phyloP scores from a whole-genome alignment of 768 basidiomycete genomes.

The Russula earlei region DNA sequence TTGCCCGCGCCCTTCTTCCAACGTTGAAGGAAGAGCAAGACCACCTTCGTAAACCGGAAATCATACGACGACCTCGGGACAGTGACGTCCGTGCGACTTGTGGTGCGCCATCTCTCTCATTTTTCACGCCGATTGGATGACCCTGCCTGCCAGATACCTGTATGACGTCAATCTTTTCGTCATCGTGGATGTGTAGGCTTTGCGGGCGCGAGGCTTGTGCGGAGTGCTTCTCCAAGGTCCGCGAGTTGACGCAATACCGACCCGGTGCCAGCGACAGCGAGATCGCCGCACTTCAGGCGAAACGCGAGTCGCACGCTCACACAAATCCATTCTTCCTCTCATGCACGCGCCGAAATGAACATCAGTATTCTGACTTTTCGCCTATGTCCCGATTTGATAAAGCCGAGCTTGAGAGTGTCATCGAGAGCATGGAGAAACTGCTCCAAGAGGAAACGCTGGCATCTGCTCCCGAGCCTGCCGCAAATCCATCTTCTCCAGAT shows the following conservation, averaged over 20 bases:
- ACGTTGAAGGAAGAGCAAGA: constrained; percentile 53
- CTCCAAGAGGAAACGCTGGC: constrained; percentile 25
- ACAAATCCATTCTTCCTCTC: constrained; percentile 65
- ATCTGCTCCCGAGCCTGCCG: background rate
- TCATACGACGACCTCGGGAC: constrained; percentile 68
- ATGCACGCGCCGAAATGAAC: constrained; percentile 65
- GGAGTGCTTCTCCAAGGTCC: constrained; percentile 68
- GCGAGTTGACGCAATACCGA: constrained; percentile 48
- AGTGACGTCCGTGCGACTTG: constrained; percentile 79
- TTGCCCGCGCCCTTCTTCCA: constrained; percentile 60
- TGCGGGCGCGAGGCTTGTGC: constrained; percentile 88
- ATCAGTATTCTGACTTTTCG: constrained; percentile 56
- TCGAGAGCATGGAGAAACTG: constrained; percentile 59
- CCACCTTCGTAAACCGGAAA: constrained; percentile 45
- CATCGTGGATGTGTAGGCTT: constrained; percentile 81
- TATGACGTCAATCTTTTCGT: constrained; percentile 86
- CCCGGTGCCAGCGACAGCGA: constrained; percentile 40
- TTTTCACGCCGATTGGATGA: constrained; percentile 1
- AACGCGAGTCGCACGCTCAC: constrained; percentile 52
- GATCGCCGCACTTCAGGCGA: constrained; percentile 38
- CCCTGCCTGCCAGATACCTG: constrained; percentile 62
- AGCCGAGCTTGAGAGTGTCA: constrained; percentile 52
- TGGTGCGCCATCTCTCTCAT: constrained; percentile 38
- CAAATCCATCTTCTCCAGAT: background rate
- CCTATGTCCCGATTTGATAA: constrained; percentile 72